A percentile compares a stretch with the other conserved stretches of the same genome.
Evolutionary conservation across 352 stramenopile species (phyloP).

Genomic region (Globisporangium cystogenes): DNA sequence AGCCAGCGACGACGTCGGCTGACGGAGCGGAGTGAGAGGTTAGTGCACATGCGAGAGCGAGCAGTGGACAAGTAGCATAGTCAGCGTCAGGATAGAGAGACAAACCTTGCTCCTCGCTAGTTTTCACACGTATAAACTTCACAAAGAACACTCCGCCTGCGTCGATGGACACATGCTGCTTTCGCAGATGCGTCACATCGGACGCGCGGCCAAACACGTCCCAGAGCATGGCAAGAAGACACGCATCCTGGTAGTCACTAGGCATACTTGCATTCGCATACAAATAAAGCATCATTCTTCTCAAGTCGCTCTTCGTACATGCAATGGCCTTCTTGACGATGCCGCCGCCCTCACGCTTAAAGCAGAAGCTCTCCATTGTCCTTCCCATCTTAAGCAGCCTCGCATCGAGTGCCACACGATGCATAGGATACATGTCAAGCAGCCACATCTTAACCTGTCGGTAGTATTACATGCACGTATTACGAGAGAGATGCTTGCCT

Average conservation of each 20-base stretch:
- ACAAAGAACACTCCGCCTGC: background rate
- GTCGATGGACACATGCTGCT: background rate
- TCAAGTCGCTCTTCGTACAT: background rate
- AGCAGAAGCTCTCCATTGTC: background rate
- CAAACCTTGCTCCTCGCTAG: background rate
- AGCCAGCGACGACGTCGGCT: too few relatives aligned
- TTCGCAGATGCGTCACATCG: background rate
- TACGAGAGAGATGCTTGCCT: background rate
- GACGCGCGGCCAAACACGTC: background rate
- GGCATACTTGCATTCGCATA: background rate
- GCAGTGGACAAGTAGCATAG: too few relatives aligned
- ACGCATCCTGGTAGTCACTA: background rate
- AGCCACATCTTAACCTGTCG: background rate
- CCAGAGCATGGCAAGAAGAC: background rate
- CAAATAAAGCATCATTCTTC: background rate
- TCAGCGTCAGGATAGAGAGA: background rate
- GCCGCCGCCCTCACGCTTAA: conserved; percentile 1
- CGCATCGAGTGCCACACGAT: background rate
- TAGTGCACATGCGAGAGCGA: too few relatives aligned
- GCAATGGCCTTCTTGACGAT: background rate
- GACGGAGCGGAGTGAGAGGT: too few relatives aligned
- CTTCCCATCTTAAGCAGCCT: background rate
- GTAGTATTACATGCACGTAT: conserved; percentile 1
- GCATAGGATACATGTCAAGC: background rate
- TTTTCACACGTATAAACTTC: background rate